A percentile compares a stretch with the other conserved stretches of the same genome.
phyloP scores from a whole-genome alignment of 2,329 filamentous ascomycete genomes.

The Thermomyces lanuginosus region DNA sequence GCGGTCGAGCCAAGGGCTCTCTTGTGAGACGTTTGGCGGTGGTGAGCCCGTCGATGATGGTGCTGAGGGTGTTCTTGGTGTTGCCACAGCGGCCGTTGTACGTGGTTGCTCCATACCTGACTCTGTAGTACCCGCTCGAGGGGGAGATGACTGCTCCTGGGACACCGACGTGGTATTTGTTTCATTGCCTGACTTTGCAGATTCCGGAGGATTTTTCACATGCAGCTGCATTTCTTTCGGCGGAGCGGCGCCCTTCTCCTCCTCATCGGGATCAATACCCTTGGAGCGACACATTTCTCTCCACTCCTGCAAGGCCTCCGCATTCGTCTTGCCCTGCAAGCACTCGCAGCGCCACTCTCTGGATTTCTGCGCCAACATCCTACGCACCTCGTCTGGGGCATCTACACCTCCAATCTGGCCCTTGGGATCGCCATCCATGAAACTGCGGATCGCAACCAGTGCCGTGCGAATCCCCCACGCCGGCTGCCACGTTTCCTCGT shows the following conservation, averaged over 20 bases:
- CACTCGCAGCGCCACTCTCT: conserved; percentile 55
- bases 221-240: conserved; percentile 43
- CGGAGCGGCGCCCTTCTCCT: conserved; percentile 24
- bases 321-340: conserved; percentile 43
- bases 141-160: background rate
- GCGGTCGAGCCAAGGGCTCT: conserved; percentile 64
- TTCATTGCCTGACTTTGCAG: background rate
- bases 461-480: conserved; percentile 94
- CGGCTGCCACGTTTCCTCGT: conserved; percentile 97
- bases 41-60: conserved; percentile 5
- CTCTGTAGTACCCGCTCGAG: conserved; percentile 1
- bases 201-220: conserved; percentile 37
- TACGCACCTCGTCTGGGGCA: conserved; percentile 49
- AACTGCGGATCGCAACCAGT: conserved; percentile 59
- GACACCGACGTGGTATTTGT: background rate
- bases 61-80: conserved; percentile 1
- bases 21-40: conserved; percentile 11
- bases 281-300: conserved; percentile 40
- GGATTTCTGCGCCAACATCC: conserved; percentile 52
- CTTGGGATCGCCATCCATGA: conserved; percentile 80
- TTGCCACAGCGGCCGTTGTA: background rate
- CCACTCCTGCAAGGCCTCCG: conserved; percentile 56
- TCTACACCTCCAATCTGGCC: conserved; percentile 88
- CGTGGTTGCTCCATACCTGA: background rate
- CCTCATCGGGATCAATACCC: conserved; percentile 24